These are phyloP conservation scores for Alternaria alternata DNA, from an alignment of 2,329 filamentous ascomycete genomes.

Conservation along the genomic window DNA sequence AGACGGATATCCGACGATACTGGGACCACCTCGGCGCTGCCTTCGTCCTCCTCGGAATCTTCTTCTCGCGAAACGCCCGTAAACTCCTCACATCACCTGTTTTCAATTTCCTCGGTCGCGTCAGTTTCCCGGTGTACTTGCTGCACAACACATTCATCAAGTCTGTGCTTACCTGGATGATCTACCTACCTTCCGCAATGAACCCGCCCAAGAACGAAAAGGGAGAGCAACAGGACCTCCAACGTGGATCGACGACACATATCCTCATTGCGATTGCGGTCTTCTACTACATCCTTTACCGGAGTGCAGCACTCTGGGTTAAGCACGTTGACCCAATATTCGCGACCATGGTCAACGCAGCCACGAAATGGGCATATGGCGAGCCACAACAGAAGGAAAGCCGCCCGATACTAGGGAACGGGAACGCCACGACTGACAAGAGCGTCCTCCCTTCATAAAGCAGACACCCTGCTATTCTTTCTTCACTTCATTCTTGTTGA, in stretches of 20 bases:
- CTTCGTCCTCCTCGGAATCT: constrained; percentile 60
- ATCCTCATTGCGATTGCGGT: constrained; percentile 44
- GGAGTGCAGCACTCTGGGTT: constrained; percentile 44
- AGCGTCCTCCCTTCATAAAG: constrained; percentile 34
- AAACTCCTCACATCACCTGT: constrained; percentile 62
- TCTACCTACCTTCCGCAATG: constrained; percentile 56
- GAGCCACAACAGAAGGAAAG: constrained; percentile 28
- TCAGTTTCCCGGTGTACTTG: constrained; percentile 71
- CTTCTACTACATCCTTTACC: constrained; percentile 50
- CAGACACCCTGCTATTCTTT: not conserved
- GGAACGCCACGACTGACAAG: constrained; percentile 27
- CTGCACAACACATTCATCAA: constrained; percentile 69
- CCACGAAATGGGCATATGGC: constrained; percentile 45
- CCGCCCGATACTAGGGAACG: constrained; percentile 34
- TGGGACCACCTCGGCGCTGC: constrained; percentile 61
- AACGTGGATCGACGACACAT: constrained; percentile 43
- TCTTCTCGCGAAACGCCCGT: constrained; percentile 62
- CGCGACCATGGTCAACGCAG: constrained; percentile 42
- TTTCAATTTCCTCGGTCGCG: constrained; percentile 69
- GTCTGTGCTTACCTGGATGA: constrained; percentile 67
- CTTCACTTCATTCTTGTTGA: not conserved
- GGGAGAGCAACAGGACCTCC: constrained; percentile 46
- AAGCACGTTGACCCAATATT: constrained; percentile 47
- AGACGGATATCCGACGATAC: constrained; percentile 60
- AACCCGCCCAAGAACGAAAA: constrained; percentile 48